Conservation (phyloP, 192 early-diverging fungal species). For the Funneliformis geosporum region DNA sequence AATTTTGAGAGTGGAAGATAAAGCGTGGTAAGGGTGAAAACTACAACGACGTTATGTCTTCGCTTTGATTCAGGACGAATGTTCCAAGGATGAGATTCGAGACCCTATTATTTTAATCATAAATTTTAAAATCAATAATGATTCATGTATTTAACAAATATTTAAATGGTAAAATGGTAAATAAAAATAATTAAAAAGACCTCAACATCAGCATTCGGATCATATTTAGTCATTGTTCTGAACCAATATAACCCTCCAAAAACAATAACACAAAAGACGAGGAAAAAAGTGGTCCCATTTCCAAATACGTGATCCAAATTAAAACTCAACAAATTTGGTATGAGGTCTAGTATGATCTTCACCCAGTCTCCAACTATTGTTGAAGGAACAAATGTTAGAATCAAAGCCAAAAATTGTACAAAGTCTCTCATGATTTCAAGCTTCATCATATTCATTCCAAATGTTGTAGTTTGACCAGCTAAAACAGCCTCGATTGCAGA, state of each 20-base stretch:
- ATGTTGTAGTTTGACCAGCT: conserved; percentile 30
- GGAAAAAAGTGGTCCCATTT: conserved; percentile 42
- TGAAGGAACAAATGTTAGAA: conserved; percentile 34
- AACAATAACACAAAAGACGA: conserved; percentile 34
- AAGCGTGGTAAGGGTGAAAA: conserved; percentile 43
- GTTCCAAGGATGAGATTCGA: conserved; percentile 44
- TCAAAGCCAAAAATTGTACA: conserved; percentile 43
- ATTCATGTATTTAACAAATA: neutral
- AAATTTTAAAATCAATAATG: neutral
- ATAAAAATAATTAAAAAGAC: conserved; percentile 28
- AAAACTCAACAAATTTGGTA: conserved; percentile 44
- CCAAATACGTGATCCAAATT: conserved; percentile 40
- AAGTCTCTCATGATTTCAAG: conserved; percentile 47
- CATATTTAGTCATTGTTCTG: conserved; percentile 45
- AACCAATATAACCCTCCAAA: conserved; percentile 42
- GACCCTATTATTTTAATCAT: conserved; percentile 32
- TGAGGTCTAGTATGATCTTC: conserved; percentile 35
- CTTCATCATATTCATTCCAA: conserved; percentile 41
- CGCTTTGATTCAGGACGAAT: conserved; percentile 36
- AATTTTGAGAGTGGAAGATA: conserved; percentile 46
- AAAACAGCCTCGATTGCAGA: neutral
- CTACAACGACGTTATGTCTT: conserved; percentile 35
- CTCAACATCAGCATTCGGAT: conserved; percentile 47
- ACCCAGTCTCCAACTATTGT: conserved; percentile 39
- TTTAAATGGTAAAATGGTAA: too few species aligned